phyloP scores from a whole-genome alignment of 2,329 filamentous ascomycete species.

The Arthrobotrys pseudoclavata region DNA sequence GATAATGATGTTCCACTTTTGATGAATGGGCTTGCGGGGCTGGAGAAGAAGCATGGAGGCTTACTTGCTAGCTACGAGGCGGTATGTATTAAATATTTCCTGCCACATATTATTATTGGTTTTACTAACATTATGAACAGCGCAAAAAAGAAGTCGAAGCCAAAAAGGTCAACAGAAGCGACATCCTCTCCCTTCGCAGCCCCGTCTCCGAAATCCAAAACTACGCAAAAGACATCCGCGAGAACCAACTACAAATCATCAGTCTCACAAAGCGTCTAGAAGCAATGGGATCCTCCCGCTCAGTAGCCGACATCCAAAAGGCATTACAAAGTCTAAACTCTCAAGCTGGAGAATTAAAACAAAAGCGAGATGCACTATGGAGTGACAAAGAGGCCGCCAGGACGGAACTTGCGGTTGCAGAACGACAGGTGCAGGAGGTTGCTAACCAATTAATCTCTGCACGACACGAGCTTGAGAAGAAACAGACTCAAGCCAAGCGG shows the following conservation, averaged over 20 bases:
- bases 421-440: slow-evolving; percentile 72
- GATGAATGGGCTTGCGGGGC: slow-evolving; percentile 30
- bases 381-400: slow-evolving; percentile 72
- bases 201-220: slow-evolving; percentile 82
- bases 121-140: slow-evolving; percentile 24
- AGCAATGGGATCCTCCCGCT: slow-evolving; percentile 75
- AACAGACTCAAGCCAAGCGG: slow-evolving; percentile 66
- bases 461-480: slow-evolving; percentile 83
- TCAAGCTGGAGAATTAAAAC: slow-evolving; percentile 76
- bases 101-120: background rate
- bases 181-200: slow-evolving; percentile 81
- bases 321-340: slow-evolving; percentile 76
- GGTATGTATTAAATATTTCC: slow-evolving; percentile 19
- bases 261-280: slow-evolving; percentile 82
- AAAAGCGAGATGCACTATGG: slow-evolving; percentile 78
- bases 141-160: slow-evolving; percentile 77
- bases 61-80: slow-evolving; percentile 33
- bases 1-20: slow-evolving; percentile 50
- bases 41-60: slow-evolving; percentile 52
- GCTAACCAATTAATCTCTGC: slow-evolving; percentile 79
- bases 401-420: slow-evolving; percentile 60
- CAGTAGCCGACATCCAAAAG: slow-evolving; percentile 86
- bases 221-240: slow-evolving; percentile 78
- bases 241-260: slow-evolving; percentile 79
- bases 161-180: slow-evolving; percentile 76